Conservation (phyloP, 2,329 filamentous ascomycete species). For the Botryotinia globosa region DNA sequence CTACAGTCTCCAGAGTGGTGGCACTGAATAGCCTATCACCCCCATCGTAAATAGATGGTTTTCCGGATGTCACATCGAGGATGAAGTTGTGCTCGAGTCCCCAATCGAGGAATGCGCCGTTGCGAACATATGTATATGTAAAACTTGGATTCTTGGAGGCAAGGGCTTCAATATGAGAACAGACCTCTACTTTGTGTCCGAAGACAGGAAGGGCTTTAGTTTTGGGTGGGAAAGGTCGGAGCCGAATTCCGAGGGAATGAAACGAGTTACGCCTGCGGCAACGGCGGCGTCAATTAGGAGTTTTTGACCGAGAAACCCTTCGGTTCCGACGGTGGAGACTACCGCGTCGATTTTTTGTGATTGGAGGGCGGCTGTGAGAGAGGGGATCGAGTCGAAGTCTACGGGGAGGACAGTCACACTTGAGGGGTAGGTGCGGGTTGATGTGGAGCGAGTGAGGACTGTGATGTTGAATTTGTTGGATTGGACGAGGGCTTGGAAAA, state of each 20-base stretch:
- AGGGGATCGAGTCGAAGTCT: conserved; percentile 44
- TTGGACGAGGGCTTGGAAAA: conserved; percentile 30
- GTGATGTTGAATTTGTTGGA: conserved; percentile 45
- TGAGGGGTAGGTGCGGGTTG: conserved; percentile 30
- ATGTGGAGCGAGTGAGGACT: conserved; percentile 46
- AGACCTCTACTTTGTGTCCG: conserved; percentile 46
- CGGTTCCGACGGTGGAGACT: conserved; percentile 46
- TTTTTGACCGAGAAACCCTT: conserved; percentile 44
- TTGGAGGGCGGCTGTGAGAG: conserved; percentile 48
- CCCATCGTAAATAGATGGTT: conserved; percentile 47
- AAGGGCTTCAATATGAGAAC: conserved; percentile 44
- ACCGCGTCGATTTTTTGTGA: conserved; percentile 54
- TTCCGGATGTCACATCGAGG: conserved; percentile 44
- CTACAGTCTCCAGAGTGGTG: conserved; percentile 49
- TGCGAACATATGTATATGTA: conserved; percentile 55
- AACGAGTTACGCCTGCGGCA: conserved; percentile 57
- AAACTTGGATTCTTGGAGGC: conserved; percentile 42
- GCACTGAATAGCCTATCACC: conserved; percentile 49
- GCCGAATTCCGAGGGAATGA: conserved; percentile 59
- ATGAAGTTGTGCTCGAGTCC: conserved; percentile 45
- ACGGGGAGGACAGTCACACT: conserved; percentile 45
- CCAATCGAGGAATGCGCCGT: conserved; percentile 60
- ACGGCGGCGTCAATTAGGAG: conserved; percentile 56
- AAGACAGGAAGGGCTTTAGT: conserved; percentile 50
- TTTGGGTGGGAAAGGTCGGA: conserved; percentile 41